Conservation (phyloP, 2,329 filamentous ascomycete genomes). For the Magnaporthiopsis incrustans region DNA sequence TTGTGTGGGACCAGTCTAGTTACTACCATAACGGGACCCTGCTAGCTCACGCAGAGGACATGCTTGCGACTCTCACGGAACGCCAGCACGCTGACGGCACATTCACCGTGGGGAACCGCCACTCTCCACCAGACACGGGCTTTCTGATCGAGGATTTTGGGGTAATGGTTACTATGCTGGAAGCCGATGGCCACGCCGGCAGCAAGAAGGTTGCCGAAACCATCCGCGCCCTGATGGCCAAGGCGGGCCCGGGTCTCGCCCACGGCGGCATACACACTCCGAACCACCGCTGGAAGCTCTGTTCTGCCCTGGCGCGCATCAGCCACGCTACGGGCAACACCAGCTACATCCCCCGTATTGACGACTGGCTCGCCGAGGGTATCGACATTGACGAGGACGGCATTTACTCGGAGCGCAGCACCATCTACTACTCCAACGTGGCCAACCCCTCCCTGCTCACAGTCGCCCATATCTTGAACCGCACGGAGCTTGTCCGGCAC, state of each 20-base stretch:
- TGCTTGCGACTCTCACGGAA: background rate
- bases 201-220: background rate
- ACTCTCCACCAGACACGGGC: slow-evolving; percentile 5
- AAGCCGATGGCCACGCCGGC: background rate
- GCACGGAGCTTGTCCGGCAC: background rate
- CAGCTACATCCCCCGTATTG: slow-evolving; percentile 1
- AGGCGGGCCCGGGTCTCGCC: slow-evolving; percentile 2
- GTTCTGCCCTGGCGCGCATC: slow-evolving; percentile 4
- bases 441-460: slow-evolving; percentile 2
- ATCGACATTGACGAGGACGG: slow-evolving; percentile 5
- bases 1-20: background rate
- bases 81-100: slow-evolving; percentile 4
- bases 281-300: slow-evolving; percentile 6
- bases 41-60: background rate
- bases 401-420: slow-evolving; percentile 6
- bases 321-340: background rate
- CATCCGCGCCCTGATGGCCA: slow-evolving; percentile 1
- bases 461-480: background rate
- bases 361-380: slow-evolving; percentile 5
- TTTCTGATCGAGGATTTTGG: slow-evolving; percentile 6
- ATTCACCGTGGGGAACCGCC: slow-evolving; percentile 4
- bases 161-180: slow-evolving; percentile 1
- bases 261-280: slow-evolving; percentile 4
- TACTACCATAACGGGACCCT: slow-evolving; percentile 4
- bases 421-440: slow-evolving; percentile 2